These are phyloP conservation scores for Salix purpurea DNA, from an alignment of 345 rosid species.

Conservation along the genomic window DNA sequence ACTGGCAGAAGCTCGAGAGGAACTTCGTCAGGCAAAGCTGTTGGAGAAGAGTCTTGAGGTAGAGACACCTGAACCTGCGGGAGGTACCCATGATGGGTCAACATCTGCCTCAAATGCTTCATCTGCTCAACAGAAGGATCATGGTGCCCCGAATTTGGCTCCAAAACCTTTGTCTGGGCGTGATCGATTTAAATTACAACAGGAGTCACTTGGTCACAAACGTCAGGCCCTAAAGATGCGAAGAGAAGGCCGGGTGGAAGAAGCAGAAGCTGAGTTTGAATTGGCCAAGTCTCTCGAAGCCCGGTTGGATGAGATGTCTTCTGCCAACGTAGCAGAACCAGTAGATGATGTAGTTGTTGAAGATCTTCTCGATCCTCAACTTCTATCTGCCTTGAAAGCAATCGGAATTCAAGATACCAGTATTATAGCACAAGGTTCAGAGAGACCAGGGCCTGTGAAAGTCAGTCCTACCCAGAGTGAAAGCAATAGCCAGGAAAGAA, in stretches of 20 bases:
- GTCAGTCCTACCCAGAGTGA: slow-evolving; percentile 25
- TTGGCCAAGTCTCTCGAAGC: slow-evolving; percentile 84
- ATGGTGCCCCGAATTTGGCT: slow-evolving; percentile 35
- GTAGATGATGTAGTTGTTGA: slow-evolving; percentile 53
- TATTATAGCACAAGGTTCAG: slow-evolving; percentile 20
- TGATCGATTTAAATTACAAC: slow-evolving; percentile 84
- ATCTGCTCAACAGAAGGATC: slow-evolving; percentile 39
- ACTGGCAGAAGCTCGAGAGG: slow-evolving; percentile 72
- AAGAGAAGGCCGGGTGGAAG: slow-evolving; percentile 64
- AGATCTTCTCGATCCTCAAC: slow-evolving; percentile 93
- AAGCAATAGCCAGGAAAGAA: slow-evolving; percentile 45
- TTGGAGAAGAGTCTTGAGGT: slow-evolving; percentile 58
- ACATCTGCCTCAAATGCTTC: slow-evolving; percentile 23
- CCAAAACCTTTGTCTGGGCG: slow-evolving; percentile 65
- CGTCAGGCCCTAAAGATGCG: slow-evolving; percentile 83
- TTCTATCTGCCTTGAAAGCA: slow-evolving; percentile 69
- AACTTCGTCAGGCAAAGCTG: slow-evolving; percentile 70
- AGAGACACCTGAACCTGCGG: slow-evolving; percentile 30
- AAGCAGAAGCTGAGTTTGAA: slow-evolving; percentile 93
- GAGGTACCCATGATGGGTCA: slow-evolving; percentile 11
- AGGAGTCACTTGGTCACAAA: slow-evolving; percentile 78
- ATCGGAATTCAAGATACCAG: slow-evolving; percentile 56
- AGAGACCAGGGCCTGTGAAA: slow-evolving; percentile 29
- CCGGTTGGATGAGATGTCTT: slow-evolving; percentile 59
- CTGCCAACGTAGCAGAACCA: slow-evolving; percentile 17